phyloP scores from a whole-genome alignment of 768 basidiomycete species.

The Omphalotus guepiniiformis region DNA sequence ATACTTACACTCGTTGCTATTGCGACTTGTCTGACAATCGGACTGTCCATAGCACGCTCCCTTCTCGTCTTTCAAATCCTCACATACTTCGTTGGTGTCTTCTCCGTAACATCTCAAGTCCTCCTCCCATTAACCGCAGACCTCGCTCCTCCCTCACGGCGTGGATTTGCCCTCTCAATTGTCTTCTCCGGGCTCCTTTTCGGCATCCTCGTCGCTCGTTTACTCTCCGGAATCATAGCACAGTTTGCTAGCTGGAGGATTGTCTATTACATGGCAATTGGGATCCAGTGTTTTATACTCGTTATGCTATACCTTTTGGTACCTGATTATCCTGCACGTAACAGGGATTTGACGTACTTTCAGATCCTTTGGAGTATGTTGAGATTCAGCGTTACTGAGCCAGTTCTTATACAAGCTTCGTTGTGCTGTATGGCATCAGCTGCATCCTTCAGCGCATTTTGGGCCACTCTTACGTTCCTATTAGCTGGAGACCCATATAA shows the following conservation, averaged over 20 bases:
- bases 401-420: constrained; percentile 48
- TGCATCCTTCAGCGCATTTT: constrained; percentile 31
- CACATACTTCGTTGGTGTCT: constrained; percentile 65
- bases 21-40: constrained; percentile 62
- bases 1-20: constrained; percentile 52
- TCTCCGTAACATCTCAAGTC: constrained; percentile 71
- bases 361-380: constrained; percentile 55
- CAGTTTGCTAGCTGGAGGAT: constrained; percentile 49
- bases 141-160: constrained; percentile 52
- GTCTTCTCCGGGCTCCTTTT: constrained; percentile 44
- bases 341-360: constrained; percentile 43
- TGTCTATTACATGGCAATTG: constrained; percentile 54
- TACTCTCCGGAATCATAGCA: constrained; percentile 52
- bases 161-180: constrained; percentile 55
- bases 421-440: constrained; percentile 43
- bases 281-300: constrained; percentile 42
- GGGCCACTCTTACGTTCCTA: constrained; percentile 60
- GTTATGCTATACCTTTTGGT: constrained; percentile 41
- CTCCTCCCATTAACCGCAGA: constrained; percentile 62
- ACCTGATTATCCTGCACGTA: constrained; percentile 59
- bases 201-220: constrained; percentile 52
- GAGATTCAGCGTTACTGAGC: constrained; percentile 54
- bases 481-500: constrained; percentile 53
- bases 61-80: constrained; percentile 61
- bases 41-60: constrained; percentile 57